phyloP scores from a whole-genome alignment of 495 filamentous ascomycete species.

The Hypoxylon trugodes region DNA sequence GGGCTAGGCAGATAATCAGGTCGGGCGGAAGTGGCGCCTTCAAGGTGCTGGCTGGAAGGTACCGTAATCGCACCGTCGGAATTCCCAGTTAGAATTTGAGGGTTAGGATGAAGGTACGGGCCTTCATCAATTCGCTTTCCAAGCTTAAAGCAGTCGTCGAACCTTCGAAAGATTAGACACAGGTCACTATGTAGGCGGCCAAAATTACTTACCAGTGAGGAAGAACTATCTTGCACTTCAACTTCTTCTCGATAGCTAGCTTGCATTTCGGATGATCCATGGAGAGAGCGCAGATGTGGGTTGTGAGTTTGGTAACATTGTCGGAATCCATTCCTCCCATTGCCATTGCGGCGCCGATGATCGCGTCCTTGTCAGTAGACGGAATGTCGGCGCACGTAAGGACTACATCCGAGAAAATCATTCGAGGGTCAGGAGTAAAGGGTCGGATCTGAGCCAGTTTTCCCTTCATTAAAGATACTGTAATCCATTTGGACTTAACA shows the following conservation, averaged over 20 bases:
- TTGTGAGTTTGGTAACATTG: slow-evolving; percentile 73
- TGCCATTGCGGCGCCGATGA: slow-evolving; percentile 86
- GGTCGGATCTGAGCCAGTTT: slow-evolving; percentile 81
- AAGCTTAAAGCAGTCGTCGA: slow-evolving; percentile 94
- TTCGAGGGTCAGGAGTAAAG: slow-evolving; percentile 87
- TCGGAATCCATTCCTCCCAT: slow-evolving; percentile 84
- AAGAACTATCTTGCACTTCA: slow-evolving; percentile 83
- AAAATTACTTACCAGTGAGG: slow-evolving; percentile 80
- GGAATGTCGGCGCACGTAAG: slow-evolving; percentile 83
- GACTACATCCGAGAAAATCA: slow-evolving; percentile 86
- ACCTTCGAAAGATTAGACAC: slow-evolving; percentile 63
- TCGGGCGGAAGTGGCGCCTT: slow-evolving; percentile 75
- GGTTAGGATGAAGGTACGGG: slow-evolving; percentile 88
- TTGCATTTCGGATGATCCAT: slow-evolving; percentile 76
- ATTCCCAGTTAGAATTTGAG: slow-evolving; percentile 71
- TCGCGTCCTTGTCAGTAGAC: slow-evolving; percentile 87
- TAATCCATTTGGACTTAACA: slow-evolving; percentile 84
- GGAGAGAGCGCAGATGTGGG: slow-evolving; percentile 87
- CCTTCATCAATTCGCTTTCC: slow-evolving; percentile 85
- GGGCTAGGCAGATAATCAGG: slow-evolving; percentile 62
- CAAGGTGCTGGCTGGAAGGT: slow-evolving; percentile 65
- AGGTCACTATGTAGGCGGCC: neutral
- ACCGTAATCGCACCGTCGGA: slow-evolving; percentile 64
- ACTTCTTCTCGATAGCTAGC: slow-evolving; percentile 66
- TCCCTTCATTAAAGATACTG: slow-evolving; percentile 68